Conservation (phyloP, 495 filamentous ascomycete species). For the Pyrenula massariospora region DNA sequence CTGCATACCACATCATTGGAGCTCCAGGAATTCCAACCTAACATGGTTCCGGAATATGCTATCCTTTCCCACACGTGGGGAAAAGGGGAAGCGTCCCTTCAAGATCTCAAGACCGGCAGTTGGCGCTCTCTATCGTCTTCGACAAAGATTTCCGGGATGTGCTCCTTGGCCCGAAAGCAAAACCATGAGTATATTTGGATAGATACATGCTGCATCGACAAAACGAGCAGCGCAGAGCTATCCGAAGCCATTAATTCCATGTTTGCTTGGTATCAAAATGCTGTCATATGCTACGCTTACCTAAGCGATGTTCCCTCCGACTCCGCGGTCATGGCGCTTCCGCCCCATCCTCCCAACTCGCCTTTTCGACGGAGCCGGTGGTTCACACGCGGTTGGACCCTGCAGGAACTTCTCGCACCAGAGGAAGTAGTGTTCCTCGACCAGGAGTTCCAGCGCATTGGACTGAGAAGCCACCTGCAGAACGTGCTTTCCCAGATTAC, state of each 20-base stretch:
- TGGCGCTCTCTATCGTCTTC: not conserved
- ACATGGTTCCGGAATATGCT: conserved; percentile 17
- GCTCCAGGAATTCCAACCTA: conserved; percentile 14
- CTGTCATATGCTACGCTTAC: conserved; percentile 18
- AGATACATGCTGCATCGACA: conserved; percentile 14
- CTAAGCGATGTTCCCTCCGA: conserved; percentile 3
- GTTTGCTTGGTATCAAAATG: conserved; percentile 21
- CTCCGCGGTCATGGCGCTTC: not conserved
- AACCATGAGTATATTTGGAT: conserved; percentile 11
- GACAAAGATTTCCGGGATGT: not conserved
- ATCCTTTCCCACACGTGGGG: conserved; percentile 27
- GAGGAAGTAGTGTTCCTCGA: conserved; percentile 5
- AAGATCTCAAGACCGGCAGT: conserved; percentile 6
- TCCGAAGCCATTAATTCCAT: conserved; percentile 24
- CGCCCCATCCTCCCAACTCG: not conserved
- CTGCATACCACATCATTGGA: conserved; percentile 12
- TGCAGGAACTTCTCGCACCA: conserved; percentile 4
- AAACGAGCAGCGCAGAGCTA: conserved; percentile 15
- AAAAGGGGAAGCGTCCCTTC: conserved; percentile 17
- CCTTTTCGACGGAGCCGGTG: not conserved
- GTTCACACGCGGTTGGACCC: conserved; percentile 3
- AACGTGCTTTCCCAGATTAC: conserved; percentile 5
- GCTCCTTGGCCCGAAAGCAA: not conserved
- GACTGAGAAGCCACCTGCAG: conserved; percentile 4
- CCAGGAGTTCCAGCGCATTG: conserved; percentile 6